A percentile compares a stretch with the other conserved stretches of the same genome.
Evolutionary conservation across 768 basidiomycete genomes (phyloP).

Genomic region (Rubroboletus pulcherrimus): DNA sequence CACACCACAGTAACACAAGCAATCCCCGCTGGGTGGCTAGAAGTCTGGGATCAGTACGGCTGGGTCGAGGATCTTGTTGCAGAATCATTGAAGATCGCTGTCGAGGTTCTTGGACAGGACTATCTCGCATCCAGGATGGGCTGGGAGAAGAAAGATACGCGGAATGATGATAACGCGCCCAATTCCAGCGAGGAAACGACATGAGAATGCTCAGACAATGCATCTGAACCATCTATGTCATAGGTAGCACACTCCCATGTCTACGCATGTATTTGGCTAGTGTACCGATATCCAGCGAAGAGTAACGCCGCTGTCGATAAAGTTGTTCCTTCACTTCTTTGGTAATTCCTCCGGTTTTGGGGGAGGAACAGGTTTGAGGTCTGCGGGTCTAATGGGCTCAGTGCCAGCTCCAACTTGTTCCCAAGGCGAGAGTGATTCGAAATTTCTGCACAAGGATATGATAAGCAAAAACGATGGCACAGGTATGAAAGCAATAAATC

Average conservation of each 20-base stretch:
- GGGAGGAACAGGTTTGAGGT: constrained; percentile 72
- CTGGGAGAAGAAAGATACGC: constrained; percentile 47
- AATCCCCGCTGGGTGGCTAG: constrained; percentile 82
- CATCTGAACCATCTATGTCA: constrained; percentile 5
- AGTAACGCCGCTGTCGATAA: neutral
- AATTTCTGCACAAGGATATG: constrained; percentile 58
- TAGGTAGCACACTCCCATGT: constrained; percentile 5
- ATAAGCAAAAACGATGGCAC: neutral
- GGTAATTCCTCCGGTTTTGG: constrained; percentile 70
- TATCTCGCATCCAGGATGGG: constrained; percentile 86
- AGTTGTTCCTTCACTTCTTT: constrained; percentile 58
- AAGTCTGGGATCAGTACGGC: constrained; percentile 85
- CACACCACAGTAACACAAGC: constrained; percentile 81
- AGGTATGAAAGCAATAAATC: constrained; percentile 13
- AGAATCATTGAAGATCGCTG: constrained; percentile 75
- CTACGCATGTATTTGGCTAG: constrained; percentile 11
- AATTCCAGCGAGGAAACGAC: constrained; percentile 6
- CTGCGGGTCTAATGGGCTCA: constrained; percentile 55
- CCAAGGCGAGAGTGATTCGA: constrained; percentile 91
- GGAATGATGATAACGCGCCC: constrained; percentile 5
- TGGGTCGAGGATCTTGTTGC: constrained; percentile 97
- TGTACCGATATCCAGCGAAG: constrained; percentile 12
- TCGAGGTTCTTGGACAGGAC: constrained; percentile 91
- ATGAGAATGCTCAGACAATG: constrained; percentile 2
- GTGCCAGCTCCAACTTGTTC: constrained; percentile 82